These are phyloP conservation scores for Agaricus subrufescens DNA, from an alignment of 768 basidiomycete genomes.

Conservation along the genomic window DNA sequence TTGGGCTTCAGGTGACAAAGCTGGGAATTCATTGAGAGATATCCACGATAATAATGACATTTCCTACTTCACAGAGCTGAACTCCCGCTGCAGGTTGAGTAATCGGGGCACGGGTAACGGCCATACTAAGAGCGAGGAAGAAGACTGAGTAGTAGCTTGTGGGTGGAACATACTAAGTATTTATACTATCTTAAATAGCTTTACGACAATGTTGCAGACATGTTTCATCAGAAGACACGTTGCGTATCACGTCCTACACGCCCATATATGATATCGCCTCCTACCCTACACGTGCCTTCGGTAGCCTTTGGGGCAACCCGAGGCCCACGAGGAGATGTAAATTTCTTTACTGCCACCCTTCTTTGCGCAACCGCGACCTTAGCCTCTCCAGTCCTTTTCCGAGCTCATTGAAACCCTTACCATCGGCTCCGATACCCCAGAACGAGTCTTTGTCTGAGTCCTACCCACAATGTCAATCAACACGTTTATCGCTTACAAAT, in stretches of 20 bases:
- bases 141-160: constrained; percentile 5
- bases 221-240: constrained; percentile 11
- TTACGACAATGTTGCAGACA: constrained; percentile 20
- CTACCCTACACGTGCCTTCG: no score
- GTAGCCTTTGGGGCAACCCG: not conserved
- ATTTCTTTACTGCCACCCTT: constrained; percentile 1
- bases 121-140: constrained; percentile 14
- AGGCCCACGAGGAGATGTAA: constrained; percentile 21
- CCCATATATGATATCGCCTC: not conserved
- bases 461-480: constrained; percentile 24
- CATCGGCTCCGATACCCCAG: constrained; percentile 72
- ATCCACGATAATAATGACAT: not conserved
- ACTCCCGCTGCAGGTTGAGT: constrained; percentile 18
- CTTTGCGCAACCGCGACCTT: constrained; percentile 43
- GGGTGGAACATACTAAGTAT: constrained; percentile 7
- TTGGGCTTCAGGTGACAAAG: constrained; percentile 48
- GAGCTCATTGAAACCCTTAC: constrained; percentile 66
- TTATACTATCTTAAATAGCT: not conserved
- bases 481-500: not conserved
- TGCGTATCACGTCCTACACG: not conserved
- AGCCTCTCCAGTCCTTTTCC: constrained; percentile 67
- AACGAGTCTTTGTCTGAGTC: constrained; percentile 75
- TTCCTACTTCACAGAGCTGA: constrained; percentile 37
- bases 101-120: constrained; percentile 25
- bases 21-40: constrained; percentile 21